Percentiles rank a stretch among this genome's conserved stretches.
phyloP scores from a whole-genome alignment of 495 filamentous ascomycete species.

The Amphirosellinia nigrospora region DNA sequence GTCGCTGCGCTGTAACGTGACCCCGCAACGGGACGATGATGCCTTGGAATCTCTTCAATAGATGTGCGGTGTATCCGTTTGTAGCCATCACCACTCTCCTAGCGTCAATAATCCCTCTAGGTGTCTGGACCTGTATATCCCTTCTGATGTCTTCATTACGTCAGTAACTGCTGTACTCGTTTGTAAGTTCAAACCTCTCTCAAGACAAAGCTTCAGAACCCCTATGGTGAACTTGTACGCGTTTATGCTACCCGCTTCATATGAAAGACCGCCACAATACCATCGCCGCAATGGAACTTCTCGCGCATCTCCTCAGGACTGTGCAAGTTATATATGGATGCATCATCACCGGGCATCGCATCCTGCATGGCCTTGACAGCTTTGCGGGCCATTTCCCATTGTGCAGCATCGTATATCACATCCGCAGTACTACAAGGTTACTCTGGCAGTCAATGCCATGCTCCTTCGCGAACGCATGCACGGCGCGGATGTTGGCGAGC shows the following conservation, averaged over 20 bases:
- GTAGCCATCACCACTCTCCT: slow-evolving; percentile 68
- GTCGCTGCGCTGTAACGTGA: slow-evolving; percentile 69
- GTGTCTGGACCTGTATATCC: slow-evolving; percentile 58
- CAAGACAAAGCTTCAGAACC: slow-evolving; percentile 60
- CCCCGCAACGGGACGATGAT: slow-evolving; percentile 70
- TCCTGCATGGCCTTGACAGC: slow-evolving; percentile 53
- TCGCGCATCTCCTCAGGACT: slow-evolving; percentile 51
- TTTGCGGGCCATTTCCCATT: slow-evolving; percentile 49
- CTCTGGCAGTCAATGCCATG: slow-evolving; percentile 60
- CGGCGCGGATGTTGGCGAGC: slow-evolving; percentile 60
- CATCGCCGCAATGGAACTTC: slow-evolving; percentile 51
- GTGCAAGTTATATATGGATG: slow-evolving; percentile 54
- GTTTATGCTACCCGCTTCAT: slow-evolving; percentile 67
- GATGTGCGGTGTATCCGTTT: slow-evolving; percentile 71
- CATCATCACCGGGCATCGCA: slow-evolving; percentile 53
- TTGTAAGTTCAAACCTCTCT: slow-evolving; percentile 63
- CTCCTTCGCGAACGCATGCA: slow-evolving; percentile 59
- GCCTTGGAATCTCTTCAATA: slow-evolving; percentile 63
- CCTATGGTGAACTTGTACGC: slow-evolving; percentile 69
- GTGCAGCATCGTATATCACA: slow-evolving; percentile 57
- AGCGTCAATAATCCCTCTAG: slow-evolving; percentile 59
- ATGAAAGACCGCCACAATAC: slow-evolving; percentile 60
- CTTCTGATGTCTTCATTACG: slow-evolving; percentile 41
- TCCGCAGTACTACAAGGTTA: slow-evolving; percentile 61
- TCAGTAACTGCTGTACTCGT: slow-evolving; percentile 63